These are phyloP conservation scores for Pythium rhizo-oryzae DNA, from an alignment of 352 stramenopile species.

Conservation along the genomic window DNA sequence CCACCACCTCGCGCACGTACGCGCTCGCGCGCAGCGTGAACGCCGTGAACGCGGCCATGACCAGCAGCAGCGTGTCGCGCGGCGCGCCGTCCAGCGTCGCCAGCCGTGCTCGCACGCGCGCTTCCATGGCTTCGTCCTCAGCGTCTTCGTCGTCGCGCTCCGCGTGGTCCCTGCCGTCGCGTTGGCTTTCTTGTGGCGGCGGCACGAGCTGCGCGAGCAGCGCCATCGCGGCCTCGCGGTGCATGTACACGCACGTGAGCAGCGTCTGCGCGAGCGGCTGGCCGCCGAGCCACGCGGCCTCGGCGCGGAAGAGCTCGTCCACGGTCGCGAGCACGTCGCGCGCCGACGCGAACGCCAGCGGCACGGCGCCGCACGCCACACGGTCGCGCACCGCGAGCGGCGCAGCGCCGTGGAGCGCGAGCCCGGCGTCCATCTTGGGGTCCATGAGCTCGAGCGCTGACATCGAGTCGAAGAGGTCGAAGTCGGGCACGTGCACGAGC, in stretches of 20 bases:
- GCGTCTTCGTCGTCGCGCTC: neutral
- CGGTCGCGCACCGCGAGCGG: conserved; percentile 59
- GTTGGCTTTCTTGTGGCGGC: neutral
- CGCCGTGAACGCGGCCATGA: conserved; percentile 71
- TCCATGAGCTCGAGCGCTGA: conserved; percentile 95
- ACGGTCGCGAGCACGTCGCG: conserved; percentile 75
- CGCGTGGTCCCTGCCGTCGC: neutral
- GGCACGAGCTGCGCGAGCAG: conserved; percentile 56
- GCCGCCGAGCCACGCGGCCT: conserved; percentile 84
- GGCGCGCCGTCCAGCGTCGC: conserved; percentile 17
- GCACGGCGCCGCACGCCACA: conserved; percentile 39
- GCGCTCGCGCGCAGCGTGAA: conserved; percentile 78
- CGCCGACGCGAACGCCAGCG: conserved; percentile 66
- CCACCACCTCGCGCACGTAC: conserved; percentile 77
- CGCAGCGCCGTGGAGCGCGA: conserved; percentile 60
- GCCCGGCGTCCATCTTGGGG: conserved; percentile 93
- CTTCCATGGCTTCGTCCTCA: conserved; percentile 29
- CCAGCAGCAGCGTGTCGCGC: conserved; percentile 64
- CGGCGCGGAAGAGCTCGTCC: conserved; percentile 74
- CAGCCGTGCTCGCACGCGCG: conserved; percentile 34
- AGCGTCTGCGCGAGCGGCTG: conserved; percentile 88
- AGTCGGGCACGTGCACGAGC: conserved; percentile 75
- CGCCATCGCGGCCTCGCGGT: conserved; percentile 70
- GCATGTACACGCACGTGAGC: conserved; percentile 90
- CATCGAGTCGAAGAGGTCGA: conserved; percentile 95